Conservation (phyloP, 2,329 filamentous ascomycete species). For the Paraphaeosphaeria sporulosa region DNA sequence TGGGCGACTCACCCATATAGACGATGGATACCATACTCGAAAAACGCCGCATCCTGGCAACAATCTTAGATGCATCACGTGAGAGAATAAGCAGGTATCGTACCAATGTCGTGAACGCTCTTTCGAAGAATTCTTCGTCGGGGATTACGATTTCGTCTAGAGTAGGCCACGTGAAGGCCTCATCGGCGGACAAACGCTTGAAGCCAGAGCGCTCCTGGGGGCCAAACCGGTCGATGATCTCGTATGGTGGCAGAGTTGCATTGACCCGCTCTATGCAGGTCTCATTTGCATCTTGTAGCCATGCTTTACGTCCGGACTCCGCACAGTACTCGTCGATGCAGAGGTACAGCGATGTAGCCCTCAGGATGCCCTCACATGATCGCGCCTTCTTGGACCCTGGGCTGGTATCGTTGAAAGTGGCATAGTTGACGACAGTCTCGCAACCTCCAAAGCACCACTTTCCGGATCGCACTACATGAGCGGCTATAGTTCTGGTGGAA, state of each 20-base stretch:
- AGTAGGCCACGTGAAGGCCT: slow-evolving; percentile 27
- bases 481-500: slow-evolving; percentile 20
- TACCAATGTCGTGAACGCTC: slow-evolving; percentile 42
- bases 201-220: slow-evolving; percentile 25
- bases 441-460: slow-evolving; percentile 41
- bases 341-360: slow-evolving; percentile 38
- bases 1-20: slow-evolving; percentile 32
- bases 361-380: slow-evolving; percentile 36
- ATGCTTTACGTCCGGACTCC: slow-evolving; percentile 23
- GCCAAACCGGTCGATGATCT: slow-evolving; percentile 33
- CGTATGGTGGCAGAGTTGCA: slow-evolving; percentile 33
- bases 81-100: neutral
- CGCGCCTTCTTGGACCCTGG: slow-evolving; percentile 34
- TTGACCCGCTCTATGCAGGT: slow-evolving; percentile 35
- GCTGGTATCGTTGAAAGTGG: slow-evolving; percentile 43
- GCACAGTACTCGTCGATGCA: slow-evolving; percentile 38
- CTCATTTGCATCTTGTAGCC: slow-evolving; percentile 26
- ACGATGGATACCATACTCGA: slow-evolving; percentile 39
- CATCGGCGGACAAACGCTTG: slow-evolving; percentile 27
- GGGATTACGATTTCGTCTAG: slow-evolving; percentile 32
- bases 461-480: slow-evolving; percentile 24
- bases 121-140: slow-evolving; percentile 29
- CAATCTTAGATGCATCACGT: slow-evolving; percentile 4
- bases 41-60: slow-evolving; percentile 35
- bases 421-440: slow-evolving; percentile 38